A percentile compares a stretch with the other conserved stretches of the same genome.
Evolutionary conservation across 164 flowering plant genomes (phyloP).

Genomic region (Piper betle): DNA sequence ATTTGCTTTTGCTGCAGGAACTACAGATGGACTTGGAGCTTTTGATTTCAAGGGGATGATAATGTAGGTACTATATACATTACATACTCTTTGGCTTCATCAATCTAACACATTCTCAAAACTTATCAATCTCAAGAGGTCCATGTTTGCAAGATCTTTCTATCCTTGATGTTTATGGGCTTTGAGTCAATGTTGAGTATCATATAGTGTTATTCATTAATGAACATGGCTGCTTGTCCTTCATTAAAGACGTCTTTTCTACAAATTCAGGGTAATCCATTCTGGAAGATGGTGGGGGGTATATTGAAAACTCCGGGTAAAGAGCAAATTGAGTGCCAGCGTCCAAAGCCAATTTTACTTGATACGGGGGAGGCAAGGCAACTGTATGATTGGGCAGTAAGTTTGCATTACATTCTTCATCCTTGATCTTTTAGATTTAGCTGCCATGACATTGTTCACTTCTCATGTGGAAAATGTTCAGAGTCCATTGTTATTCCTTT

Average conservation of each 20-base stretch:
- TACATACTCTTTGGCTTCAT: too few species aligned
- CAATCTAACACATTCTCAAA: too few species aligned
- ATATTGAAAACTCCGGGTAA: slow-evolving; percentile 57
- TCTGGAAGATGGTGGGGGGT: slow-evolving; percentile 78
- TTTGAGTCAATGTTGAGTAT: too few species aligned
- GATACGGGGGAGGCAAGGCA: slow-evolving; percentile 95
- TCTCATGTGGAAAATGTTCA: too few species aligned
- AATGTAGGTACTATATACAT: slow-evolving; percentile 16
- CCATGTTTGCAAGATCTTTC: too few species aligned
- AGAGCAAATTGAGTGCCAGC: slow-evolving; percentile 73
- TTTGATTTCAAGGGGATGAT: slow-evolving; percentile 96
- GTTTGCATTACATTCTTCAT: slow-evolving; percentile 10
- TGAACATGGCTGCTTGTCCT: background rate
- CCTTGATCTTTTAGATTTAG: background rate
- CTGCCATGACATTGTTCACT: too few species aligned
- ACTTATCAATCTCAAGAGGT: too few species aligned
- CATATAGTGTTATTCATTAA: too few species aligned
- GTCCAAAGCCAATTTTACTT: slow-evolving; percentile 91
- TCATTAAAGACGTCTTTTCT: background rate
- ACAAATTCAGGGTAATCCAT: slow-evolving; percentile 71
- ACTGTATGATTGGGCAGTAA: slow-evolving; percentile 98
- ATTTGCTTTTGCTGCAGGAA: slow-evolving; percentile 97
- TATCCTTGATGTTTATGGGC: too few species aligned
- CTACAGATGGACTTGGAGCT: slow-evolving; percentile 99
- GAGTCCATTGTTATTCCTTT: too few species aligned